These are phyloP conservation scores for Plectosphaerella sp. DNA, from an alignment of 2,329 filamentous ascomycete species.

Conservation along the genomic window DNA sequence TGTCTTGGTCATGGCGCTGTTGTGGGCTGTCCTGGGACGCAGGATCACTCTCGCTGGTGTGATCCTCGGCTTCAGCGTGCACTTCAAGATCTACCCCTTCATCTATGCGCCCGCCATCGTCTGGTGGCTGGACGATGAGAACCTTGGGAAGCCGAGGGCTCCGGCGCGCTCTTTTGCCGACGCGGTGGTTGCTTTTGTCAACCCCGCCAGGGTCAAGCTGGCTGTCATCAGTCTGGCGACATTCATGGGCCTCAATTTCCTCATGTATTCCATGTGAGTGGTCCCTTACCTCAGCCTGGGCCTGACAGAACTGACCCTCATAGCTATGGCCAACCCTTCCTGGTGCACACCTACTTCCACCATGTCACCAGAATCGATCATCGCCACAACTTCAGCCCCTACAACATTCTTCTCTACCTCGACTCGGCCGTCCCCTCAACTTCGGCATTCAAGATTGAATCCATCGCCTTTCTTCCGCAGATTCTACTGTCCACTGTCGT, in stretches of 20 bases:
- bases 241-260: slow-evolving; percentile 67
- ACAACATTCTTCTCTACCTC: slow-evolving; percentile 87
- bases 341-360: slow-evolving; percentile 88
- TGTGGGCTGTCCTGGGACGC: slow-evolving; percentile 73
- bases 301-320: background rate
- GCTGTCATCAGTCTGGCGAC: slow-evolving; percentile 63
- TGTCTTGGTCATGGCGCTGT: slow-evolving; percentile 73
- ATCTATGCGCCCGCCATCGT: slow-evolving; percentile 82
- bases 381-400: slow-evolving; percentile 96
- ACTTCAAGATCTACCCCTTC: slow-evolving; percentile 99
- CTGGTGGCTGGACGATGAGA: slow-evolving; percentile 70
- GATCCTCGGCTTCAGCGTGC: slow-evolving; percentile 77
- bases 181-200: slow-evolving; percentile 38
- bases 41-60: slow-evolving; percentile 63
- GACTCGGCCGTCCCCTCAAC: slow-evolving; percentile 58
- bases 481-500: slow-evolving; percentile 72
- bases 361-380: slow-evolving; percentile 92
- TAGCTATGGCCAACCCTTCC: slow-evolving; percentile 75
- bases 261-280: slow-evolving; percentile 73
- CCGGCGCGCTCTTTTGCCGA: background rate
- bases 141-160: slow-evolving; percentile 21
- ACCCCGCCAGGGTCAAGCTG: slow-evolving; percentile 51
- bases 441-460: slow-evolving; percentile 55
- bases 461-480: slow-evolving; percentile 85
- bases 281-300: background rate